Evolutionary conservation across 2,329 filamentous ascomycete genomes (phyloP).

Genomic region (Phialophora tarda): DNA sequence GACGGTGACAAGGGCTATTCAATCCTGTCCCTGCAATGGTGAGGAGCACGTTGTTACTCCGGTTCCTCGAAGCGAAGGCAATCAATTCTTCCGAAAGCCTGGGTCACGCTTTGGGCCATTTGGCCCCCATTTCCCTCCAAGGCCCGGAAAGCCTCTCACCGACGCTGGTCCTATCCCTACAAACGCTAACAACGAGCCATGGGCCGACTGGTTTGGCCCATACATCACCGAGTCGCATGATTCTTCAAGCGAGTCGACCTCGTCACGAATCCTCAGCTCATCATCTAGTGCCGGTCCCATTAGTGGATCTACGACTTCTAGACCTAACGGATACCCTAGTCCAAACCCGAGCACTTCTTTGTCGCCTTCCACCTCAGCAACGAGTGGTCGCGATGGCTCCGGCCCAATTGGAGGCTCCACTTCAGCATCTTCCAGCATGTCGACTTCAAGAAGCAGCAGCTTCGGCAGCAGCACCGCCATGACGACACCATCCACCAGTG

Average conservation of each 20-base stretch:
- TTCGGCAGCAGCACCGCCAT: neutral
- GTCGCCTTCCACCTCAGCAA: conserved; percentile 9
- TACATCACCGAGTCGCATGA: neutral
- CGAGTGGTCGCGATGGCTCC: neutral
- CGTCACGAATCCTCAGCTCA: conserved; percentile 43
- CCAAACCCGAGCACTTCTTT: conserved; percentile 1
- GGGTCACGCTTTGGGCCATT: conserved; percentile 4
- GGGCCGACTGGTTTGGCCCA: conserved; percentile 19
- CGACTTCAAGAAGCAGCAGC: neutral
- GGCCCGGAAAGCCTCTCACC: conserved; percentile 1
- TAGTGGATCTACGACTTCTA: conserved; percentile 9
- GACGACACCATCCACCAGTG: neutral
- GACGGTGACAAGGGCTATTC: conserved; percentile 26
- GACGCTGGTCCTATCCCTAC: conserved; percentile 21
- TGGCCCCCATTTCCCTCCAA: conserved; percentile 1
- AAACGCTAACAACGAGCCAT: conserved; percentile 19
- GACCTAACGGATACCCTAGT: conserved; percentile 1
- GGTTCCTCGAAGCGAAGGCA: conserved; percentile 10
- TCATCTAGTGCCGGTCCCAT: conserved; percentile 33
- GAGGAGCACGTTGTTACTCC: conserved; percentile 23
- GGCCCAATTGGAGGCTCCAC: neutral
- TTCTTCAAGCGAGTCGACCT: neutral
- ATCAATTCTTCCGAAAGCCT: conserved; percentile 1
- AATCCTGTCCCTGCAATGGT: conserved; percentile 33
- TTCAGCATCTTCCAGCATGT: neutral